Base-by-base conservation (phyloP, 2,329 filamentous ascomycete species). In the Phialophora macrospora region DNA sequence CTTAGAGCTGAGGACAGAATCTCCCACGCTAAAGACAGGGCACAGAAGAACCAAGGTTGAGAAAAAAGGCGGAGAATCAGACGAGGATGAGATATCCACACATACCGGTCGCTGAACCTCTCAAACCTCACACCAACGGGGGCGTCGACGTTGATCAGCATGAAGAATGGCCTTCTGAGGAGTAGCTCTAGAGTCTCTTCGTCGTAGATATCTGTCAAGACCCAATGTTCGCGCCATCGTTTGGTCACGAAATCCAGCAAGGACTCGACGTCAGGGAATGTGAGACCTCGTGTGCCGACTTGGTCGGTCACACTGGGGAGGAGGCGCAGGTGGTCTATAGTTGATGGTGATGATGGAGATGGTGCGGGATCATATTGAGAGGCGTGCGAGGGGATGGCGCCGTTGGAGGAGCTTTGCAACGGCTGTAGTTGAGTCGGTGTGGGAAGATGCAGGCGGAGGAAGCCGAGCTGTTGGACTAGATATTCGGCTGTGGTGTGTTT, bases 401-500 rank as follows among this genome's bases (percentile, higher is more conserved):
- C 38, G 38, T 44, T n/a, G 38, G 38, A n/a, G 3, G 38, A 44
- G 38, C 8, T 44, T 2, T 20, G 38, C 38, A n/a, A 44, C 6
- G 38, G 17, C n/a, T 26, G 80, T 77, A 2, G 77, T 80, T 20
- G 67, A 72, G 74, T 38, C 74, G 76, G 51, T 38, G 70, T 76
- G 48, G 76, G 78, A 32, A 97, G 83, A 72, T 86, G 84, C 64
- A 97, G 84, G 55, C 87, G 86, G 67, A 85, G 87, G 79, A 98
- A 99, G 67, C 87, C 88, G 78, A 97, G 90, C 70, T 93, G 87
- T 69, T 93, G 86, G 70, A 93, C 87, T 8, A 99, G 86, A 76
- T 96, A 97, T 62, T 91, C 87, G 64, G 93, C 93, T 70, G 98
- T 91, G 9, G 92, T 92, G 75, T 88, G 89, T 81, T 97, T 98